Base-by-base conservation (phyloP, 2,329 filamentous ascomycete genomes). In the Ceratocystis alfenasii region DNA sequence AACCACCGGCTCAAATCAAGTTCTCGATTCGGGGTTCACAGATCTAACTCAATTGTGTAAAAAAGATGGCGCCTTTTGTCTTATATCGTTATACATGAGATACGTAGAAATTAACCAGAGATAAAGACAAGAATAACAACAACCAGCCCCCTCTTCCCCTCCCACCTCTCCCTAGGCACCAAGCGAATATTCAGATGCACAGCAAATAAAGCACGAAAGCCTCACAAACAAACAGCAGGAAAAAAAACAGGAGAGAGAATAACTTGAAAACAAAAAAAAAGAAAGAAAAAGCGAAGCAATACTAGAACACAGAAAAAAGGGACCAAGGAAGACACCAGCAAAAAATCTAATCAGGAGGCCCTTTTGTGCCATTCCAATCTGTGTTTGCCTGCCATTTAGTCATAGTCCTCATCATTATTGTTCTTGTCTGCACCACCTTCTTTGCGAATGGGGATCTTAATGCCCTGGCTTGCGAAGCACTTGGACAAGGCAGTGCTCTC, bases 381-480 rank as follows among this genome's bases (percentile, higher is more conserved):
- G 1, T 41, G 2, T 25, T 7, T 55, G 7, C 12, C 12, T 55
- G 7, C 28, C 22, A 20, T 45, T 45, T 66, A 66, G 15, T 82
- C 81, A 36, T 80, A 80, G 59, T 83, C 79, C 20, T 77, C 77
- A 45, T 79, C 80, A 69, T 78, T 78, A 50, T 77, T 74, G 66
- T 79, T 80, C 72, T 69, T 74, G 48, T 77, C 76, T 15, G 74
- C 74, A 28, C 66, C 66, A 0, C 87, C 86, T 72, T 96, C 93
- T 75, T 96, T 96, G 25, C 93, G 81, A 65, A 97, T 96, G 0
- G 93, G 93, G 28, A 97, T 96, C 76, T 96, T 96, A 76, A 96
- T 95, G 28, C 94, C 94, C 73, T 99, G 94, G 1, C 84, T 81
- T 2, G 94, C 93, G 76, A 99, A 97, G 68, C 86, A 89, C 75